Evolutionary conservation across 1,284 basidiomycete species (phyloP).

Genomic region (Naganishia cerealis): DNA sequence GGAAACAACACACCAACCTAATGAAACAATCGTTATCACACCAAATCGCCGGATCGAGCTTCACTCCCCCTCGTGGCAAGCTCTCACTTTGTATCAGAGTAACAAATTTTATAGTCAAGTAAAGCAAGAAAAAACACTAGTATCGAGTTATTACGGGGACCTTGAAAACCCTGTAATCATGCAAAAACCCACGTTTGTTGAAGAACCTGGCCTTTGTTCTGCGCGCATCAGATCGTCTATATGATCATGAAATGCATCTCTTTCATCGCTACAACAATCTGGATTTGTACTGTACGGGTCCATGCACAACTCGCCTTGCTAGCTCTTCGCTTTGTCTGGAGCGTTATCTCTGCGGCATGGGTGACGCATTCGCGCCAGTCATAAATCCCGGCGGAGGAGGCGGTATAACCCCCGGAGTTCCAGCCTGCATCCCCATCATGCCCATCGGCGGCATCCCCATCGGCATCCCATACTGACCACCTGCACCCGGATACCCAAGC

Average conservation of each 20-base stretch:
- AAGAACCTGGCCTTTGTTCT: background rate
- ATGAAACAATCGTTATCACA: no score
- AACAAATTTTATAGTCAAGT: no score
- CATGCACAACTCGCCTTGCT: background rate
- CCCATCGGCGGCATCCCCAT: constrained; percentile 38
- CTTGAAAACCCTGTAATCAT: no score
- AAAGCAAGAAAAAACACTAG: no score
- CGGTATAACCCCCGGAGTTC: constrained; percentile 13
- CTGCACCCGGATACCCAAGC: constrained; percentile 31
- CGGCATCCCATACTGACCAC: constrained; percentile 24
- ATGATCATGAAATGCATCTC: background rate
- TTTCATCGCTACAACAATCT: background rate
- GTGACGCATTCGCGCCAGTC: constrained; percentile 32
- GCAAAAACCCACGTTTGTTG: background rate
- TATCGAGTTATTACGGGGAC: no score
- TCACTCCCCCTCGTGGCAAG: no score
- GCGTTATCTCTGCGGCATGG: constrained; percentile 23
- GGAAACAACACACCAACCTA: no score
- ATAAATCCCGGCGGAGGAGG: constrained; percentile 34
- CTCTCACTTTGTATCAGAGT: no score
- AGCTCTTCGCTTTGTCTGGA: no score
- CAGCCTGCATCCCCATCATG: constrained; percentile 22
- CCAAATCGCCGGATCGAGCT: no score
- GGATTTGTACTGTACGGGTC: background rate
- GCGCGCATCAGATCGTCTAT: background rate